phyloP scores from a whole-genome alignment of 2,329 filamentous ascomycete species.

The Colletotrichum horii region DNA sequence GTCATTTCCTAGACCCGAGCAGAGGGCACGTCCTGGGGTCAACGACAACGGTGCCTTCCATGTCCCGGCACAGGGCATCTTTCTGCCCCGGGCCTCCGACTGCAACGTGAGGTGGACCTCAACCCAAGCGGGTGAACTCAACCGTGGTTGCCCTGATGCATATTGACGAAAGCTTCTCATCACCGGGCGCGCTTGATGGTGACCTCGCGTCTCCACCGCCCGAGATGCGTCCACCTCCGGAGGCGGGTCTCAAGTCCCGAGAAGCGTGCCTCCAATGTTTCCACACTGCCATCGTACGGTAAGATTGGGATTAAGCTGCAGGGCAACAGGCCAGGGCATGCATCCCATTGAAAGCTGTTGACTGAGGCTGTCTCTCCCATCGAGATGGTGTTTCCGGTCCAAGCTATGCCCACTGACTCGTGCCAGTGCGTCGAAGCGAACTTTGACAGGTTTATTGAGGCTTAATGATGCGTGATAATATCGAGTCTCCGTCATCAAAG shows the following conservation, averaged over 20 bases:
- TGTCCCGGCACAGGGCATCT: conserved; percentile 5
- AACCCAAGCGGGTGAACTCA: conserved; percentile 2
- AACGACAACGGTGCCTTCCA: conserved; percentile 12
- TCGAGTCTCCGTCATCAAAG: conserved; percentile 2
- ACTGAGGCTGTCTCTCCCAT: neutral
- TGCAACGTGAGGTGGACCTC: conserved; percentile 17
- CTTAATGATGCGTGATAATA: neutral
- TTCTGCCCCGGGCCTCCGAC: conserved; percentile 14
- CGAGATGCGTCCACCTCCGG: neutral
- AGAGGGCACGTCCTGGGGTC: neutral
- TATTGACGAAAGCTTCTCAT: conserved; percentile 19
- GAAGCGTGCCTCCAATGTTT: neutral
- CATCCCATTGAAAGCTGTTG: neutral
- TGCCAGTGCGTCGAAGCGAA: neutral
- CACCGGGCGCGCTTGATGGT: conserved; percentile 1
- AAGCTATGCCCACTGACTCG: conserved; percentile 13
- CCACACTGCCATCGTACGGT: neutral
- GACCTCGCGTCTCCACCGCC: conserved; percentile 1
- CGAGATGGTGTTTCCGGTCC: neutral
- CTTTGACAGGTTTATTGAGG: conserved; percentile 6
- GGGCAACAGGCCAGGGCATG: neutral
- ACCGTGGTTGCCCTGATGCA: conserved; percentile 9
- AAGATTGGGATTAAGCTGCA: conserved; percentile 11
- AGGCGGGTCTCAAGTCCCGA: neutral
- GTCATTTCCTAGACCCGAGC: conserved; percentile 18